Evolutionary conservation across 2,329 filamentous ascomycete species (phyloP).

Genomic region (Penicillium sp.): DNA sequence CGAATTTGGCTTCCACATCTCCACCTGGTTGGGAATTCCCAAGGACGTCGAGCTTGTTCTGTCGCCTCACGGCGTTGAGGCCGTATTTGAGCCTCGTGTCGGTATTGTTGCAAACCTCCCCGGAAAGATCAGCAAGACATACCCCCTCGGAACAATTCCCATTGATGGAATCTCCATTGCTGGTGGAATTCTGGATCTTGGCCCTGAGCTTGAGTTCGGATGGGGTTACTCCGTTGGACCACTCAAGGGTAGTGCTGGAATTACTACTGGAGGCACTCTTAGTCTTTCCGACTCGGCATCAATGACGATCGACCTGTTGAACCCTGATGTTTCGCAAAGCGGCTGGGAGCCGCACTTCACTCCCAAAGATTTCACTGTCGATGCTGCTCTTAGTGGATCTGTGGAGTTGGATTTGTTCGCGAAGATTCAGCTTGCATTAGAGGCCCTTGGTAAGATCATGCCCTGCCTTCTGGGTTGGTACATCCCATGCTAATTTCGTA

Average conservation of each 20-base stretch:
- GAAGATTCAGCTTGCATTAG: constrained; percentile 1
- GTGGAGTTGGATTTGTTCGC: not conserved
- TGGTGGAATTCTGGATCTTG: constrained; percentile 23
- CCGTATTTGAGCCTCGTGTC: constrained; percentile 20
- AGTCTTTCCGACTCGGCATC: constrained; percentile 23
- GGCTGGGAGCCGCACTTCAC: constrained; percentile 21
- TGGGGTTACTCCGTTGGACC: constrained; percentile 22
- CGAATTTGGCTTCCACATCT: constrained; percentile 26
- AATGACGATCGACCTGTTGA: constrained; percentile 21
- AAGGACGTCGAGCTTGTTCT: constrained; percentile 17
- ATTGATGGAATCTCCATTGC: constrained; percentile 26
- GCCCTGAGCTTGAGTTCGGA: constrained; percentile 23
- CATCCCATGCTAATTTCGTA: not conserved
- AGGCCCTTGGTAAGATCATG: constrained; percentile 3
- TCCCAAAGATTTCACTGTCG: constrained; percentile 13
- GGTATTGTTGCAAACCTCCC: constrained; percentile 25
- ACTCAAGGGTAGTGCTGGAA: constrained; percentile 23
- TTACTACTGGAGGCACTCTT: constrained; percentile 23
- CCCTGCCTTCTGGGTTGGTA: not conserved
- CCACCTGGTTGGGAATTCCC: constrained; percentile 16
- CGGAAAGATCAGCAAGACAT: constrained; percentile 15
- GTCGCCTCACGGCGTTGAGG: constrained; percentile 21
- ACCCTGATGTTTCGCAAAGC: constrained; percentile 15
- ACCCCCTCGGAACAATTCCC: constrained; percentile 21
- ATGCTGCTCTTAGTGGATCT: not conserved